Evolutionary conservation across 768 basidiomycete species (phyloP), one percentile per base, ranked within the genome.

Genomic region (Lactifluus echinatus): DNA sequence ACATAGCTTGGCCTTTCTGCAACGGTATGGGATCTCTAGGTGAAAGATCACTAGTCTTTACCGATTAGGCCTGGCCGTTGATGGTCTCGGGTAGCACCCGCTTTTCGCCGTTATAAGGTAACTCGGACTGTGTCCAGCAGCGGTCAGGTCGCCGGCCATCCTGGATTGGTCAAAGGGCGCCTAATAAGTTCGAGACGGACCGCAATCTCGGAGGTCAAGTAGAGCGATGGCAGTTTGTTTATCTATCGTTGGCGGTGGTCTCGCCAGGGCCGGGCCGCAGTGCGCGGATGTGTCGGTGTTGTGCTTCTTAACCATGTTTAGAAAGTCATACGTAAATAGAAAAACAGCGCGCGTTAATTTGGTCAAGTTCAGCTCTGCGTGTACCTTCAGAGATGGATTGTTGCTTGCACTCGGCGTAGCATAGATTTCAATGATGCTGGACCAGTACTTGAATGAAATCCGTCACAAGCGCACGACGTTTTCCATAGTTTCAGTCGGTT

Each of bases 291-390:
- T 19, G 49, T 57, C 50, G 56, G 28, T 33, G 17, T 57, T 51
- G 21, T 43, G 34, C 46, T 42, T 48, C 52, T 34, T 53, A 46
- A 19, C 57, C 40, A 12, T 2, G 37, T 57, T 57, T 57, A 15
- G 56, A 50, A 47, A 26, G 40, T 21, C 26, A 54, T 59, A 59
- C 57, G 57, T 59, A 59, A 59, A 47, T 37, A 50, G 31, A 42
- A 49, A 54, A 53, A 53, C 42, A 17, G 34, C 24, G 39, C 33
- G 34, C 24, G 39, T 33, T 12, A 36, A 43, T 24, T 49, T 47
- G 31, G 57, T 54, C 24, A 42, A 36, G 40, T 31, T 42, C 52
- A 46, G 39, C 15, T 19, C 24, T 36, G 43, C 7, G 39, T 40
- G 39, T 40, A 19, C 39, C 39, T 40, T 40, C 15, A 17, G 36